These are phyloP conservation scores for Hibiscus mutabilis DNA, from an alignment of 345 rosid species.

Conservation along the genomic window DNA sequence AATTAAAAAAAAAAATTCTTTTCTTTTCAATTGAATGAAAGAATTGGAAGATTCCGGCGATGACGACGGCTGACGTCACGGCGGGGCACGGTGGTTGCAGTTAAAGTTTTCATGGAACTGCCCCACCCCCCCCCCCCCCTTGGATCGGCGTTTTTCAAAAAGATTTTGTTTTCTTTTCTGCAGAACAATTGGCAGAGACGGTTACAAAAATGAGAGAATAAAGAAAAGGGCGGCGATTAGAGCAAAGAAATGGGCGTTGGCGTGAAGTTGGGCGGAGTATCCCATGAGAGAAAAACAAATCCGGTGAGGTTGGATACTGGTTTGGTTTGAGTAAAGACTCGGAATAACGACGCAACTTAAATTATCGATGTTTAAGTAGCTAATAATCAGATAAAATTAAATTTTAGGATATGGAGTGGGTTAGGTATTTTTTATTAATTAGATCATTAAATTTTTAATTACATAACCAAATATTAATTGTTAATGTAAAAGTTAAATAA, in stretches of 20 bases:
- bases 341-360: neutral
- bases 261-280: slow-evolving; percentile 5
- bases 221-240: neutral
- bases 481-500: too few species aligned
- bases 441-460: too few species aligned
- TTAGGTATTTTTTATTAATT: too few species aligned
- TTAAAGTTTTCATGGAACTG: neutral
- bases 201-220: neutral
- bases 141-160: neutral
- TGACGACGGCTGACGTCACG: neutral
- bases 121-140: neutral
- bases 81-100: neutral
- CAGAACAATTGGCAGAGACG: neutral
- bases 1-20: neutral
- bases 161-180: neutral
- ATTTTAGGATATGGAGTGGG: neutral
- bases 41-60: neutral
- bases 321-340: neutral
- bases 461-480: too few species aligned
- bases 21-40: neutral
- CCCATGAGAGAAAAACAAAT: neutral
- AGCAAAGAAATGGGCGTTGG: neutral
- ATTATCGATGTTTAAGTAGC: neutral
- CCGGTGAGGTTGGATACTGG: slow-evolving; percentile 1
- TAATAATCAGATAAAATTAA: neutral